Base-by-base conservation (phyloP, 2,329 filamentous ascomycete species). In the Alternaria gansuensis region DNA sequence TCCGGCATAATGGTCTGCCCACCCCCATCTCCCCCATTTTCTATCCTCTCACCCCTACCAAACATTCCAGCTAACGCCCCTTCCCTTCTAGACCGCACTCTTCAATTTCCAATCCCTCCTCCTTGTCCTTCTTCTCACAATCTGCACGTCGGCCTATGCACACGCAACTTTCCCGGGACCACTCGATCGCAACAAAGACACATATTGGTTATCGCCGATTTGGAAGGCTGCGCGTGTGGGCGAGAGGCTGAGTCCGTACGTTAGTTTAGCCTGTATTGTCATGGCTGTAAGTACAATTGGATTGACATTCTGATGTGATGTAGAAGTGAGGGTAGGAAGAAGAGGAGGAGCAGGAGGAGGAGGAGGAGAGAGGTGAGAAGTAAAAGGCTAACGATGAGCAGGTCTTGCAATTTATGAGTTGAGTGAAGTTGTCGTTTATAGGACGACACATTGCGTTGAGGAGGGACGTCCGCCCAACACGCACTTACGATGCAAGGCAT, bases 101-200 rank as follows among this genome's bases (percentile, higher is more conserved):
- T 97, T 99, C 88, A 98, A 98, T 82, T 98, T 99, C 83, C 93
- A 97, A 80, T 96, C 93, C 59, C 90, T 98, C 69, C 87, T 99
- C 70, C 87, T 98, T 71, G 94, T 97, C 68, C 88, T 99, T 72
- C 88, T 99, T 51, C 90, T 99, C 69, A 88, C 96, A 69, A 96
- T 98, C 75, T 99, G 95, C 85, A 97, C 95, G 57, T 93, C 91
- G 79, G 88, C 95, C 63, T 98, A 99, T 81, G 86, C 93, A 56
- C 95, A 98, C 82, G 90, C 91, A 71, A 88, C 96, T 64, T 91
- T 95, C 74, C 94, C 95, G 0, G 86, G 89, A 4, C 90, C 96
- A 70, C 91, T 99, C 82, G 94, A 98, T 80, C 86, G 91, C 51
- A 95, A 97, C 78, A 97, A 96, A 83, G 87, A 94, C 71, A 92